Base-by-base conservation (phyloP, 805 yeast genomes). In the Limtongia smithiae region DNA sequence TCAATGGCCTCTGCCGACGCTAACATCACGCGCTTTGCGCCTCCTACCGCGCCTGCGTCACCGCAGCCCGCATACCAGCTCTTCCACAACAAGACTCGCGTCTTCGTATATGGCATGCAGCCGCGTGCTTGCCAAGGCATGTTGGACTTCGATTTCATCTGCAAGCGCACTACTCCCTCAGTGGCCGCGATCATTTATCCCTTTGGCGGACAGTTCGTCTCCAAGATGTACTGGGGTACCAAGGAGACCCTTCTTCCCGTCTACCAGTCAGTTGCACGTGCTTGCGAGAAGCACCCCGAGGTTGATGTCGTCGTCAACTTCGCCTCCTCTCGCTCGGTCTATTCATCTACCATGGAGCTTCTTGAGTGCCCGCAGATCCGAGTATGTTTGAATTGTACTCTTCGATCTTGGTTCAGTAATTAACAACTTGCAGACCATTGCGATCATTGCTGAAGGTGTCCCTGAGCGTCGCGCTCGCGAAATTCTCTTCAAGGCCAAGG, bases 401-500 rank as follows among this genome's bases (percentile, higher is more conserved):
- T 15, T 18, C 24, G 25, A 4, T 20, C 15, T 30, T 21, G 24
- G 11, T 12, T 21, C 30, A n/a, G 7, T 17, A 14, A n/a, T 30
- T 25, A 37, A 11, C 20, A 4, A 21, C 33, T 12, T 24, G n/a
- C 15, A 67, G 60, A 71, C 75, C 54, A 72, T 71, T 48, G 76
- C 76, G 49, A 71, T 71, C 60, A 71, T 71, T 59, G 76, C 76
- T 38, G 76, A 71, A 59, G 76, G 76, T 60, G 76, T 71, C 17
- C 76, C 76, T 20, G 76, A 71, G 67, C 73, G 76, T 51, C 70
- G 76, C 24, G 76, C 76, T 35, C 73, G 76, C 46, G 76, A 71
- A 59, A 72, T 71, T 57, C 64, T 72, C 49, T 59, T 62, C 63
- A 67, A 63, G 64, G 75, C 76, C 46, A 60, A 66, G 60, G 64